Evolutionary conservation across 2,329 filamentous ascomycete genomes (phyloP), one percentile per base, ranked within the genome.

Genomic region (Karstenula rhodostoma): DNA sequence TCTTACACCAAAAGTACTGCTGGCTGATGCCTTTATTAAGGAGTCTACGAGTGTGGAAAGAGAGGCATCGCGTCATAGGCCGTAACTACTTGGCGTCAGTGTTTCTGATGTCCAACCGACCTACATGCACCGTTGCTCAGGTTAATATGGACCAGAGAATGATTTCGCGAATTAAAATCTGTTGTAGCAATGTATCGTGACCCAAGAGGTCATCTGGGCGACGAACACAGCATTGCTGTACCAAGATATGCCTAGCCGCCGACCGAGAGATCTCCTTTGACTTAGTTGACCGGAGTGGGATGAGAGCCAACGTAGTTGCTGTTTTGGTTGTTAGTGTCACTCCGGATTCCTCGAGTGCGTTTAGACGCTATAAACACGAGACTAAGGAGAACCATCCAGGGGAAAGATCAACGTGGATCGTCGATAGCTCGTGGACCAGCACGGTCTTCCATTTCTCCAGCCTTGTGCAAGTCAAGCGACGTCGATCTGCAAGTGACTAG

Each of bases 321-420:
- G 27, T 9, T 33, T 25, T 22, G 17, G 13, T 22, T 12, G 17
- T 49, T 19, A n/a, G 25, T 19, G 27, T 13, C 12, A 29, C 25
- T 17, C 46, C 27, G 27, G 46, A 33, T 13, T 49, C 3, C 15
- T 19, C 27, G 13, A 33, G n/a, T 32, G 17, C 27, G 25, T 37
- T 37, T 51, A 25, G 48, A 51, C 48, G 48, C 19, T 13, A 10
- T 40, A 15, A 9, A 37, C 13, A 15, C 17, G 48, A 51, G 22
- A 25, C 27, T 56, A 27, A 19, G 43, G 29, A 27, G 23, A 37
- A 27, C 42, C 23, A 19, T 12, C 25, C 43, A 40, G 15, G 32
- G 53, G 42, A 32, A 48, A 48, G 53, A 56, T 56, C 43, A 56
- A 37, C 53, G 33, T 12, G 42, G 19, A 56, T 56, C 43, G 53